These are phyloP conservation scores for Russula dissimulans DNA, from an alignment of 768 basidiomycete species.

Conservation along the genomic window DNA sequence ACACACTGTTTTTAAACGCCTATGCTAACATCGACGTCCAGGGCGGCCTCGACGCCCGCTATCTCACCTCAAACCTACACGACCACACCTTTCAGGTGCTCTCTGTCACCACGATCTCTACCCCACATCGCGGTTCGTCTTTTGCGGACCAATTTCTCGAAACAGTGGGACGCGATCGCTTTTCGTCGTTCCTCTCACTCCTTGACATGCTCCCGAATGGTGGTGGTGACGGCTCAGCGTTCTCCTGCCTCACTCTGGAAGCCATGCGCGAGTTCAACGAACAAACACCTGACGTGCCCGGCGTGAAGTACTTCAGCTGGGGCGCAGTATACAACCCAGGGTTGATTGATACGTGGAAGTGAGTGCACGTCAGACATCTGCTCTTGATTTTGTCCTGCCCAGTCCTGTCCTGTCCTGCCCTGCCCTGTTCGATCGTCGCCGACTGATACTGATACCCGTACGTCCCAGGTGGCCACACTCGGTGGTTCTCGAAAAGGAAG, in stretches of 20 bases:
- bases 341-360: conserved; percentile 83
- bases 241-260: conserved; percentile 75
- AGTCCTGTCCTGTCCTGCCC: conserved; percentile 2
- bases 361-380: conserved; percentile 17
- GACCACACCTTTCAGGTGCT: conserved; percentile 70
- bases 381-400: background rate
- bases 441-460: background rate
- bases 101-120: conserved; percentile 88
- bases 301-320: conserved; percentile 90
- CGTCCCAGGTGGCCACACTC: conserved; percentile 14
- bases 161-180: conserved; percentile 53
- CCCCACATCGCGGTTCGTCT: conserved; percentile 87
- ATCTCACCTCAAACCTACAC: conserved; percentile 76
- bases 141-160: conserved; percentile 89
- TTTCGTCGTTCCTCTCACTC: conserved; percentile 62
- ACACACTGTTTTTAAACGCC: background rate
- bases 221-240: conserved; percentile 91
- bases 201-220: conserved; percentile 85
- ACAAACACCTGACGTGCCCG: conserved; percentile 66
- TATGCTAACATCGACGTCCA: conserved; percentile 21
- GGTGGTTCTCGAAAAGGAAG: conserved; percentile 77
- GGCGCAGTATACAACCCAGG: conserved; percentile 87
- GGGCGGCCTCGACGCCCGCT: conserved; percentile 93
- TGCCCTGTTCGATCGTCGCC: background rate
- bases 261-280: conserved; percentile 88